A percentile compares a stretch with the other conserved stretches of the same genome.
phyloP scores from a whole-genome alignment of 2,329 filamentous ascomycete species.

The Rutstroemia sp. region DNA sequence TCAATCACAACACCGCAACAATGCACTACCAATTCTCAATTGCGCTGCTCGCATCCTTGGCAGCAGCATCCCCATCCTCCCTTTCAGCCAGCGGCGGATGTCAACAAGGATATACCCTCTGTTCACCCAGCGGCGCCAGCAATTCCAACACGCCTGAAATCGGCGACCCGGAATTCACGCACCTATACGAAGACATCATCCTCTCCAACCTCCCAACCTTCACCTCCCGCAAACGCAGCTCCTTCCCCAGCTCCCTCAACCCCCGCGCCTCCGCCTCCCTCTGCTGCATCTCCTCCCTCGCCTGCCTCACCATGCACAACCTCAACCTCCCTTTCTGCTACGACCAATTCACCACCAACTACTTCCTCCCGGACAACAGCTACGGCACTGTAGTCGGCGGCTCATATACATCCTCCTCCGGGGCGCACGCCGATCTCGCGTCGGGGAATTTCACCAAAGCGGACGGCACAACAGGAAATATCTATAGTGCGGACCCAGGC shows the following conservation, averaged over 20 bases:
- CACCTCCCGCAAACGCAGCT: constrained; percentile 9
- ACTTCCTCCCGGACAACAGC: constrained; percentile 38
- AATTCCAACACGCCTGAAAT: constrained; percentile 24
- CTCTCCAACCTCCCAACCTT: constrained; percentile 24
- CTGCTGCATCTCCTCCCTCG: constrained; percentile 21
- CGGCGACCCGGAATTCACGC: constrained; percentile 22
- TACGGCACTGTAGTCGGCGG: constrained; percentile 39
- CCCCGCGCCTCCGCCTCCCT: constrained; percentile 10
- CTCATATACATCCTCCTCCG: constrained; percentile 32
- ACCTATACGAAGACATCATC: constrained; percentile 29
- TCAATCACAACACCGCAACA: not conserved
- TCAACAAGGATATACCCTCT: constrained; percentile 25
- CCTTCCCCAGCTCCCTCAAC: not conserved
- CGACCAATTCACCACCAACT: constrained; percentile 45
- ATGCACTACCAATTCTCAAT: constrained; percentile 1
- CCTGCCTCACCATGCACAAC: constrained; percentile 21
- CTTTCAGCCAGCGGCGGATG: constrained; percentile 12
- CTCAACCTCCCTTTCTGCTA: constrained; percentile 42
- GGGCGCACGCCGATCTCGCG: constrained; percentile 36
- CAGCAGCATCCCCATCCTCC: not conserved
- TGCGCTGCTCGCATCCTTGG: constrained; percentile 4
- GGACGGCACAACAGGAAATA: constrained; percentile 35
- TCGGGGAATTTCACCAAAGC: constrained; percentile 36
- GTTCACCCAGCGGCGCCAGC: constrained; percentile 27
- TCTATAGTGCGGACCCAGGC: constrained; percentile 33